These are phyloP conservation scores for Colletotrichum sp. DNA, from an alignment of 2,329 filamentous ascomycete genomes.

Conservation along the genomic window DNA sequence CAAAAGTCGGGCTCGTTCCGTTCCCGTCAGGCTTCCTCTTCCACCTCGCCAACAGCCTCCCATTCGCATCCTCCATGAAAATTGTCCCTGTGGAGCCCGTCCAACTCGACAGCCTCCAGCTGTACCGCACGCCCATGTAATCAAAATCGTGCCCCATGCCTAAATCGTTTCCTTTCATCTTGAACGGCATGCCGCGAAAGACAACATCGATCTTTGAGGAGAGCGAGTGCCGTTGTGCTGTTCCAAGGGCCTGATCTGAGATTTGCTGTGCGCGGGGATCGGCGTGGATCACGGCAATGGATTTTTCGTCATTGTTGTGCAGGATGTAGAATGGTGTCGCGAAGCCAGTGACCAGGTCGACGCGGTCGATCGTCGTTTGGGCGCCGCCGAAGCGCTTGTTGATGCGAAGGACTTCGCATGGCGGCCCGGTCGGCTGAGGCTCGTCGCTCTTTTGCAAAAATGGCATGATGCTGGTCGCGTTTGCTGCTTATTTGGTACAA, in stretches of 20 bases:
- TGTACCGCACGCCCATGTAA: neutral
- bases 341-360: neutral
- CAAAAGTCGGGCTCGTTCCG: slow-evolving; percentile 2
- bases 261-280: neutral
- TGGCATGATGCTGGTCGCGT: neutral
- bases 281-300: neutral
- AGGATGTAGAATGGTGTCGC: slow-evolving; percentile 9
- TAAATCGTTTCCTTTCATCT: slow-evolving; percentile 1
- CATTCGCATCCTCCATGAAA: neutral
- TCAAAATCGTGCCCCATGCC: slow-evolving; percentile 1
- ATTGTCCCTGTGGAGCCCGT: neutral
- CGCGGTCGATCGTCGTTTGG: slow-evolving; percentile 14
- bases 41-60: neutral
- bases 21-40: neutral
- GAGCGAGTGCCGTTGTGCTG: neutral
- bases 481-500: fast-evolving
- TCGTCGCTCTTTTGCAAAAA: neutral
- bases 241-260: neutral
- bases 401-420: neutral
- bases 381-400: slow-evolving; percentile 22
- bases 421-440: neutral
- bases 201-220: slow-evolving; percentile 5
- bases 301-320: neutral
- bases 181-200: slow-evolving; percentile 10
- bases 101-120: neutral